Percentiles rank a stretch among this genome's conserved stretches.
These are phyloP conservation scores for Debaryomyces fabryi DNA, from an alignment of 1,139 yeast species.

Conservation along the genomic window DNA sequence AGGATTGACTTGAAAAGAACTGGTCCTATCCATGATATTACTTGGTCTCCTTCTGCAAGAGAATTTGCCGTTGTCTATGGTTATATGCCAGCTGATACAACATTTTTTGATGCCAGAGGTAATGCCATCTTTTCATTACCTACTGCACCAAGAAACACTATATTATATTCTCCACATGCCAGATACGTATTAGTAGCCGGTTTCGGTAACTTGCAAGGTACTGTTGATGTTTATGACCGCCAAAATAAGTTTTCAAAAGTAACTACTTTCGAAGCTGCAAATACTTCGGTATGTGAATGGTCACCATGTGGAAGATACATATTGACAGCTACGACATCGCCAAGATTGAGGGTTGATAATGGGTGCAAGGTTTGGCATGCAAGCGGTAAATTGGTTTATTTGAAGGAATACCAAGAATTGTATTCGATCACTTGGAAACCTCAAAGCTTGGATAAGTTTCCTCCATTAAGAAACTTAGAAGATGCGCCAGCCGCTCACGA, in stretches of 20 bases:
- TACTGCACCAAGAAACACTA: conserved; percentile 85
- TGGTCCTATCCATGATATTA: conserved; percentile 96
- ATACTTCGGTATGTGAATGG: conserved; percentile 96
- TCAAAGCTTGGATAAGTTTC: conserved; percentile 61
- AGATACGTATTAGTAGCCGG: conserved; percentile 92
- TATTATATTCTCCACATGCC: conserved; percentile 92
- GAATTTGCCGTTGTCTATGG: conserved; percentile 98
- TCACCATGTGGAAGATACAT: conserved; percentile 96
- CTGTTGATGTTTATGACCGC: conserved; percentile 93
- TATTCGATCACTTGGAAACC: conserved; percentile 87
- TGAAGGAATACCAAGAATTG: conserved; percentile 80
- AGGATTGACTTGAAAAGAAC: conserved; percentile 85
- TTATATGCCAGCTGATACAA: conserved; percentile 95
- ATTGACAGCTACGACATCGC: conserved; percentile 95
- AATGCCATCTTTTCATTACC: conserved; percentile 83
- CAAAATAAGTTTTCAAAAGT: conserved; percentile 81
- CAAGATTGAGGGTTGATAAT: conserved; percentile 95
- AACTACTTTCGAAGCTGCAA: conserved; percentile 84
- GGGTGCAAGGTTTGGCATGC: conserved; percentile 95
- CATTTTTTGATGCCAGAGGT: conserved; percentile 94
- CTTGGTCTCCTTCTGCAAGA: conserved; percentile 96
- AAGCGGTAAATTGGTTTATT: conserved; percentile 76
- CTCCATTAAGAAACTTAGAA: conserved; percentile 57
- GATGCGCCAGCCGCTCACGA: conserved; percentile 69
- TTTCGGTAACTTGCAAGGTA: conserved; percentile 96